Evolutionary conservation across 495 filamentous ascomycete genomes (phyloP).

Genomic region (Aspergillus ostianus): DNA sequence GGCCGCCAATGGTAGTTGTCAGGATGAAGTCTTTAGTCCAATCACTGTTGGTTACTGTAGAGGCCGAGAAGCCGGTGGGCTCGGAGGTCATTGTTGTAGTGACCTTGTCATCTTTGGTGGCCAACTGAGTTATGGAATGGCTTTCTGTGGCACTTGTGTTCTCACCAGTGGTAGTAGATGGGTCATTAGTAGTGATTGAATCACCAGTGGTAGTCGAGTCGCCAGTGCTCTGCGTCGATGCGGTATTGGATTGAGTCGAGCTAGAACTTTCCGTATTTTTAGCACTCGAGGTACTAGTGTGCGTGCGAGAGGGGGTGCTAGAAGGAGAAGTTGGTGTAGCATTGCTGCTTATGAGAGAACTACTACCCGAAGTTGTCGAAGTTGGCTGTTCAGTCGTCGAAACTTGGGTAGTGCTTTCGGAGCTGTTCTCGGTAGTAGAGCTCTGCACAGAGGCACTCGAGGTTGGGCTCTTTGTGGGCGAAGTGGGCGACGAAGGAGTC

Average conservation of each 20-base stretch:
- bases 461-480: background rate
- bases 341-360: background rate
- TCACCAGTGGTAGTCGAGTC: background rate
- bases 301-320: too few relatives aligned
- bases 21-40: background rate
- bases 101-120: background rate
- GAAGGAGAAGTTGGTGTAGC: background rate
- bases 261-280: too few relatives aligned
- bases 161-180: background rate
- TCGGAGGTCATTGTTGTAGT: background rate
- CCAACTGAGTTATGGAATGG: background rate
- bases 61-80: background rate
- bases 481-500: background rate
- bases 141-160: background rate
- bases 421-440: background rate
- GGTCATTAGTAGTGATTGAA: too few relatives aligned
- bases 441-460: background rate
- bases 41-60: background rate
- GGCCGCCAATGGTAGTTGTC: background rate
- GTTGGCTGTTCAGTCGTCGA: background rate
- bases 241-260: background rate
- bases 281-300: too few relatives aligned
- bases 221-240: background rate
- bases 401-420: background rate
- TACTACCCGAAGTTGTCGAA: background rate